Evolutionary conservation across 192 early-diverging fungal species (phyloP).

Genomic region (Coemansia sp.): DNA sequence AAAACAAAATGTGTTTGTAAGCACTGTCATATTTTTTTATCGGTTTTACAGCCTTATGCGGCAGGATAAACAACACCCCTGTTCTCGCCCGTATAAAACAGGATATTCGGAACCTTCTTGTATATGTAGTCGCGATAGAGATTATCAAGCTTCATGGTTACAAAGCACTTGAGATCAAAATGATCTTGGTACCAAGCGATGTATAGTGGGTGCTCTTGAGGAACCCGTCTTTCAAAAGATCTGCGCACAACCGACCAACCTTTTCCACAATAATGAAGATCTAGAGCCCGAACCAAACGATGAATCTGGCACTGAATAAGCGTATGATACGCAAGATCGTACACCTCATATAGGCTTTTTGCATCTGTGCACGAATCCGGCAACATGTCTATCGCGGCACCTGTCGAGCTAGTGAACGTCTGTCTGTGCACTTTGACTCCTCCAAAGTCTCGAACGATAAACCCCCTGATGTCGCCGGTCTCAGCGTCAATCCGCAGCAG

Average conservation of each 20-base stretch:
- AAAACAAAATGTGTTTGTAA: too few relatives aligned
- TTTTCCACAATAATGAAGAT: slow-evolving; percentile 59
- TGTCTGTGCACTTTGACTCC: slow-evolving; percentile 63
- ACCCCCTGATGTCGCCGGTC: slow-evolving; percentile 57
- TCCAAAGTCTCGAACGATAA: slow-evolving; percentile 70
- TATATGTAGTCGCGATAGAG: slow-evolving; percentile 64
- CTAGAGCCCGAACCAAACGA: slow-evolving; percentile 60
- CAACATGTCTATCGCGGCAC: slow-evolving; percentile 55
- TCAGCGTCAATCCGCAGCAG: slow-evolving; percentile 57
- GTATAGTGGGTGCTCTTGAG: slow-evolving; percentile 48
- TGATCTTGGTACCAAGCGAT: slow-evolving; percentile 49
- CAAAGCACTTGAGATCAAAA: slow-evolving; percentile 62
- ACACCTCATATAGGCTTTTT: slow-evolving; percentile 51
- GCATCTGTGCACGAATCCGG: slow-evolving; percentile 61
- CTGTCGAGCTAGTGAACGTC: slow-evolving; percentile 53
- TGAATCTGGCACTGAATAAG: slow-evolving; percentile 62
- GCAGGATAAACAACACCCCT: slow-evolving; percentile 23
- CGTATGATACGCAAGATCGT: slow-evolving; percentile 63
- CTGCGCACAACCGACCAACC: slow-evolving; percentile 63
- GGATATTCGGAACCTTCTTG: slow-evolving; percentile 45
- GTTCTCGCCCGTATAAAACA: slow-evolving; percentile 38
- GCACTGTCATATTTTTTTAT: too few relatives aligned
- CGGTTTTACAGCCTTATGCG: too few relatives aligned
- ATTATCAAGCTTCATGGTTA: slow-evolving; percentile 67
- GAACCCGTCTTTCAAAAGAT: slow-evolving; percentile 52